These are phyloP conservation scores for Globisporangium nagaii DNA, from an alignment of 352 stramenopile genomes.

Conservation along the genomic window DNA sequence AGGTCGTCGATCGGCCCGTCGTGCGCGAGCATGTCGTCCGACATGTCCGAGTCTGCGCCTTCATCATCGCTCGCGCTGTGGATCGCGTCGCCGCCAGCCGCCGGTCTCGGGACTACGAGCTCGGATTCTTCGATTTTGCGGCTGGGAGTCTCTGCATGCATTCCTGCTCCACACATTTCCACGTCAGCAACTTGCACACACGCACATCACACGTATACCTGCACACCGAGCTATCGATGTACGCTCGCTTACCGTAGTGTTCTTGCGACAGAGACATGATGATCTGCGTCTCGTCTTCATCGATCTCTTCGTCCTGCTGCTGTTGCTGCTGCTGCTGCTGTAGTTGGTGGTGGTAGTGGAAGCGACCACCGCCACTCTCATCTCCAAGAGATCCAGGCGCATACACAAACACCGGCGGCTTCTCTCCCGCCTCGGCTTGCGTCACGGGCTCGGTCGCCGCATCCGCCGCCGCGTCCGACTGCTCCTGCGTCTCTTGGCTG, in stretches of 20 bases:
- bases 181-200: background rate
- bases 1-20: constrained; percentile 36
- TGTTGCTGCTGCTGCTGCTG: constrained; percentile 15
- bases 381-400: constrained; percentile 18
- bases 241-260: constrained; percentile 21
- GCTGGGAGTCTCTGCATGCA: constrained; percentile 1
- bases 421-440: constrained; percentile 4
- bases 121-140: constrained; percentile 47
- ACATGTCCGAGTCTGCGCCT: constrained; percentile 55
- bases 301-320: constrained; percentile 29
- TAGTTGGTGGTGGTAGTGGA: constrained; percentile 3
- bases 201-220: too few relatives aligned
- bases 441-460: constrained; percentile 17
- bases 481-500: constrained; percentile 25
- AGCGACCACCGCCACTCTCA: constrained; percentile 4
- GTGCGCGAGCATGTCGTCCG: constrained; percentile 68
- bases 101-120: constrained; percentile 21
- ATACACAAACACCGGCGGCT: constrained; percentile 38
- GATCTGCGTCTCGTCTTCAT: constrained; percentile 84
- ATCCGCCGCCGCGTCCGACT: constrained; percentile 18
- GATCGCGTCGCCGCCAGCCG: background rate
- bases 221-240: too few relatives aligned
- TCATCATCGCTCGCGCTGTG: constrained; percentile 13
- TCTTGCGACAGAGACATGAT: constrained; percentile 68
- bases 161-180: background rate